Evolutionary conservation across 2,329 filamentous ascomycete species (phyloP).

Genomic region (Fusarium floridanum): DNA sequence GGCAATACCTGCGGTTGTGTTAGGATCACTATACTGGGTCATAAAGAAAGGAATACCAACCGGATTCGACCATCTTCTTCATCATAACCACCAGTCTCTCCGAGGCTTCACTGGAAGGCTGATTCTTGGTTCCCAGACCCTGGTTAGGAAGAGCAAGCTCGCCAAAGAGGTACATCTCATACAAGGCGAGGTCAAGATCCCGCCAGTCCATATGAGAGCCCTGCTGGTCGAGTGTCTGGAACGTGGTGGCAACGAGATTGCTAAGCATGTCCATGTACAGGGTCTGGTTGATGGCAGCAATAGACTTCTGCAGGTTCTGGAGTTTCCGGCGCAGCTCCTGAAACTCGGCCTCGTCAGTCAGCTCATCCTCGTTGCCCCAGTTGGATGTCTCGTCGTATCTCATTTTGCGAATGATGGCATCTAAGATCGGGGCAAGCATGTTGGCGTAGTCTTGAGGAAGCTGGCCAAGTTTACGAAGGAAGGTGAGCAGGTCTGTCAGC

Average conservation of each 20-base stretch:
- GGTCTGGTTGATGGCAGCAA: slow-evolving; percentile 88
- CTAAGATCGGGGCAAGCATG: slow-evolving; percentile 88
- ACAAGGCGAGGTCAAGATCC: slow-evolving; percentile 90
- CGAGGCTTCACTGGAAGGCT: slow-evolving; percentile 82
- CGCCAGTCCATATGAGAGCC: slow-evolving; percentile 89
- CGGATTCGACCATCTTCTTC: slow-evolving; percentile 92
- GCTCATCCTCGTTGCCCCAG: slow-evolving; percentile 94
- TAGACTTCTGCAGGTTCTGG: slow-evolving; percentile 90
- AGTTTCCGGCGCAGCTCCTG: slow-evolving; percentile 92
- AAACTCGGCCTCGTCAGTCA: slow-evolving; percentile 97
- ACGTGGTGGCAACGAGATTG: slow-evolving; percentile 87
- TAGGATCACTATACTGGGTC: slow-evolving; percentile 14
- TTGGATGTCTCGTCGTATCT: slow-evolving; percentile 94
- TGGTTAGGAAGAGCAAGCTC: slow-evolving; percentile 92
- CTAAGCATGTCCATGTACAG: slow-evolving; percentile 92
- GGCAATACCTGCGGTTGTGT: slow-evolving; percentile 75
- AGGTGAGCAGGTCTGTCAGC: slow-evolving; percentile 90
- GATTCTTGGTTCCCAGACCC: slow-evolving; percentile 87
- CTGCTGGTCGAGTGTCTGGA: slow-evolving; percentile 81
- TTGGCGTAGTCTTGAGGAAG: slow-evolving; percentile 81
- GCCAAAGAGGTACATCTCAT: slow-evolving; percentile 96
- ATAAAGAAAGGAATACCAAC: slow-evolving; percentile 63
- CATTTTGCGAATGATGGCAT: slow-evolving; percentile 96
- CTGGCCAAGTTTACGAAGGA: slow-evolving; percentile 83
- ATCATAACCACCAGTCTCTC: slow-evolving; percentile 92